Base-by-base conservation (phyloP, 2,329 filamentous ascomycete genomes). In the Penicillium frequentans region DNA sequence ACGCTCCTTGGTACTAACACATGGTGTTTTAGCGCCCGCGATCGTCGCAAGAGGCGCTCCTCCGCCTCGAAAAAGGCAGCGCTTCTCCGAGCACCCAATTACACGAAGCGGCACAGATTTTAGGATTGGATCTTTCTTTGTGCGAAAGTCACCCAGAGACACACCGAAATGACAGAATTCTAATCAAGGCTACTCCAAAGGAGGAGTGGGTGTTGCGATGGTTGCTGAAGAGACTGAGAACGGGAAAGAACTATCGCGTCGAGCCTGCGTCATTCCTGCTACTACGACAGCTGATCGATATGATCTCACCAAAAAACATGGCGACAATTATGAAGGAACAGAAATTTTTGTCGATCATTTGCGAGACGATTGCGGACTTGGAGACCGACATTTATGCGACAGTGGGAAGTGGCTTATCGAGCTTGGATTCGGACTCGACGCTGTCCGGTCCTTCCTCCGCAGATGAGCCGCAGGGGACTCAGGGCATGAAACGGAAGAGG, bases 301-400 rank as follows among this genome's bases (percentile, higher is more conserved):
- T 85, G n/a, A 84, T 93, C 19, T 87, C 90, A 0, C 77, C 86
- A 0, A 86, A 89, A 46, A 87, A 85, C 11, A 79, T 90, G 24
- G 89, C 90, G 9, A 86, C 86, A 56, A 86, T 89, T 4, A 80
- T 96, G 7, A 86, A 85, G 23, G 87, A 92, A 56, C 81, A 87
- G 55, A 82, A 85, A 46, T 90, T 96, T 52, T 75, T 90, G 33
- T 74, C 76, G 1, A 83, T 91, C 10, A 71, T 96, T 43, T 85
- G 87, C 64, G 83, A 85, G 64, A 84, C 87, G 0, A 74, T 92
- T 48, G 80, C 84, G 48, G 88, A 91, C 50, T 61, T 77, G 61
- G 67, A 70, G 47, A 68, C 72, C 39, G 67, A 65, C 39, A 64
- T 71, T 33, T 66, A 69, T 54, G 56, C 68, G 42, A 65, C 64